Percentiles rank a stretch among this genome's conserved stretches.
phyloP scores from a whole-genome alignment of 1,139 yeast genomes.

The Geotrichum australiense region DNA sequence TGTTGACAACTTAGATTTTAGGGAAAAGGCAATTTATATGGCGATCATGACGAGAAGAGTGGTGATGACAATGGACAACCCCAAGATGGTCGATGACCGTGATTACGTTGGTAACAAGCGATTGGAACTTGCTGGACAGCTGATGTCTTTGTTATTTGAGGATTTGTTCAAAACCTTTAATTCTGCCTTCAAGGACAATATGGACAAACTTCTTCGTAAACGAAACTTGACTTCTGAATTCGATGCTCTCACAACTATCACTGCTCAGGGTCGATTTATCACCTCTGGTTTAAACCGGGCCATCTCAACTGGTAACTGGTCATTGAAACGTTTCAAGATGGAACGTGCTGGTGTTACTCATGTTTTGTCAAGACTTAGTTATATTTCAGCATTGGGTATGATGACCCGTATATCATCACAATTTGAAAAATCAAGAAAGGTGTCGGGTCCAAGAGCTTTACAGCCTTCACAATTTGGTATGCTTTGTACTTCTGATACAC shows the following conservation, averaged over 20 bases:
- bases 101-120: slow-evolving; percentile 98
- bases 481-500: slow-evolving; percentile 98
- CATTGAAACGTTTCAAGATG: slow-evolving; percentile 97
- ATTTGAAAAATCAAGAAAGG: slow-evolving; percentile 95
- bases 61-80: slow-evolving; percentile 89
- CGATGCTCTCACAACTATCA: slow-evolving; percentile 83
- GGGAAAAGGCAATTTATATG: slow-evolving; percentile 88
- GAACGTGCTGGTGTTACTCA: slow-evolving; percentile 99
- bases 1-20: slow-evolving; percentile 76
- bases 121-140: slow-evolving; percentile 93
- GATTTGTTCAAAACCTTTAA: slow-evolving; percentile 95
- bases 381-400: slow-evolving; percentile 96
- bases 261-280: slow-evolving; percentile 85
- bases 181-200: slow-evolving; percentile 85
- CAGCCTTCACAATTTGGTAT: slow-evolving; percentile 99
- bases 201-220: slow-evolving; percentile 87
- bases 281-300: slow-evolving; percentile 95
- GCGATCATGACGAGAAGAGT: slow-evolving; percentile 97
- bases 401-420: slow-evolving; percentile 99
- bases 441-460: slow-evolving; percentile 97
- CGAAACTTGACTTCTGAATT: slow-evolving; percentile 94
- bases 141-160: slow-evolving; percentile 89
- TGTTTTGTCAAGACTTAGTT: slow-evolving; percentile 81
- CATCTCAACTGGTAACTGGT: slow-evolving; percentile 98
- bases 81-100: slow-evolving; percentile 93